Base-by-base conservation (phyloP, 2,329 filamentous ascomycete genomes). In the Sclerotinia nivalis region DNA sequence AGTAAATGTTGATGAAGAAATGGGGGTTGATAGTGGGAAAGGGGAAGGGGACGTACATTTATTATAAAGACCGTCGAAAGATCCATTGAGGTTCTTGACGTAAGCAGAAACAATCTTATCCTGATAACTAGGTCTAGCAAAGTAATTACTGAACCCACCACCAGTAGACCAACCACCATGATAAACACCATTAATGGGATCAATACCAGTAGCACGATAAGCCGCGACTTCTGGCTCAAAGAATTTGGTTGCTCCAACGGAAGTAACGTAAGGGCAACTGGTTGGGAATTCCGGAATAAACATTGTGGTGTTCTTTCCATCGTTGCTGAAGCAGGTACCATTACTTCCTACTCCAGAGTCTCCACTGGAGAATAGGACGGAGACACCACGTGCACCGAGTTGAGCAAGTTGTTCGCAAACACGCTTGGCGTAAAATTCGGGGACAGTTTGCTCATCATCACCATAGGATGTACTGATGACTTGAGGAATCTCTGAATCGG, bases 401-500 rank as follows among this genome's bases (percentile, higher is more conserved):
- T 86, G 81, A 12, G 85, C 85, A 69, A 88, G 84, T 71, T 86
- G 77, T 67, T 83, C 79, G 76, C 87, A 89, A 3, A 87, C 85
- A 37, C 83, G 82, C 66, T 79, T 76, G 0, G 86, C 87, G 71
- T 88, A 88, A 1, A 80, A 78, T 18, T 73, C 73, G 1, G 86
- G 86, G 0, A 89, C 84, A 0, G 83, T 82, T 62, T 86, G 81
- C 78, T 89, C 87, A 72, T 88, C 84, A 72, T 89, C 87, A 20
- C 83, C 85, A 75, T 88, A 89, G 20, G 85, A 87, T 28, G 87
- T 83, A 60, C 84, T 85, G 18, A 89, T 81, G 2, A 88, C 84
- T 66, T 86, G 85, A 0, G 87, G 87, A 20, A 88, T 75, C 28
- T 82, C 64, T 18, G 64, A 37, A 12, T 40, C 77, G 10, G 79